phyloP scores from a whole-genome alignment of 2,329 filamentous ascomycete species.

The Boeremia lycopersici region DNA sequence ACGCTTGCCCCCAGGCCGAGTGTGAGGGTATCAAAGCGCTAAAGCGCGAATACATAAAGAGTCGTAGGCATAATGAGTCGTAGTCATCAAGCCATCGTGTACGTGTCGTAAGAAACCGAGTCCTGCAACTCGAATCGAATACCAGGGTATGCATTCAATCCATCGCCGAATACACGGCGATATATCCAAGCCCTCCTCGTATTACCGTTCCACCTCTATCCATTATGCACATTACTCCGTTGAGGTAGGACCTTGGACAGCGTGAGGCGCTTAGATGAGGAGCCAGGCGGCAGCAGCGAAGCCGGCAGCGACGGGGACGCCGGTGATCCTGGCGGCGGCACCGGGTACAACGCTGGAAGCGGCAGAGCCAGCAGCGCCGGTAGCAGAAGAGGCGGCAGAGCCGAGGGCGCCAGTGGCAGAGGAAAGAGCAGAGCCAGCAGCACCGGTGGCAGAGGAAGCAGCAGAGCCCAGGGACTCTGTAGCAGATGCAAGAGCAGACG shows the following conservation, averaged over 20 bases:
- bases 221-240: constrained; percentile 45
- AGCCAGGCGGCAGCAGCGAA: constrained; percentile 45
- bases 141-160: constrained; percentile 20
- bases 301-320: constrained; percentile 45
- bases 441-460: constrained; percentile 19
- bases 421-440: constrained; percentile 16
- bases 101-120: constrained; percentile 23
- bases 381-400: constrained; percentile 19
- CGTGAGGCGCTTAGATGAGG: constrained; percentile 42
- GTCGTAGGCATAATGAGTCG: constrained; percentile 29
- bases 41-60: constrained; percentile 28
- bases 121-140: constrained; percentile 15
- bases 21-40: constrained; percentile 43
- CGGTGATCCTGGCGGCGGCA: constrained; percentile 43
- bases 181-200: constrained; percentile 31
- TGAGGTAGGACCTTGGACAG: constrained; percentile 28
- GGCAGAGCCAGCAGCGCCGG: constrained; percentile 22
- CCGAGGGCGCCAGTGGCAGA: constrained; percentile 9
- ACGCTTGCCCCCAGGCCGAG: constrained; percentile 22
- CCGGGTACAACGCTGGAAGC: constrained; percentile 21
- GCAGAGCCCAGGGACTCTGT: constrained; percentile 16
- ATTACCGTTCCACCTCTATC: constrained; percentile 15
- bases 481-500: constrained; percentile 20
- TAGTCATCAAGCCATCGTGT: constrained; percentile 33
- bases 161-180: constrained; percentile 21